Conservation (phyloP, 257 asterid species). For the Parsonsia alboflavescens region DNA sequence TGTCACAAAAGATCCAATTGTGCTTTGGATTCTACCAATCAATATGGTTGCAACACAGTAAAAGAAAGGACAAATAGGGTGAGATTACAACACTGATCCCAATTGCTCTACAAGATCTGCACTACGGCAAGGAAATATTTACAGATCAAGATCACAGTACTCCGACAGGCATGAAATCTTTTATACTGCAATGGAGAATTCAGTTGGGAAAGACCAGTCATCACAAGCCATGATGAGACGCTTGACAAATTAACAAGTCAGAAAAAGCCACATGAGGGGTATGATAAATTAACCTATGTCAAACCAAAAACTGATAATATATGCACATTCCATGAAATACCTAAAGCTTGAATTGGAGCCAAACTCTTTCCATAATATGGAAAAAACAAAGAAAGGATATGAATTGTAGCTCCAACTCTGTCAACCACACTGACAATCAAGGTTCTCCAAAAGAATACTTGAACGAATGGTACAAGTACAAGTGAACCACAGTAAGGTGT, state of each 20-base stretch:
- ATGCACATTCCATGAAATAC: neutral
- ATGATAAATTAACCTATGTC: neutral
- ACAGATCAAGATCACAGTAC: neutral
- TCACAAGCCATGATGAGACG: neutral
- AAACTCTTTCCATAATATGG: neutral
- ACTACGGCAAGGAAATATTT: neutral
- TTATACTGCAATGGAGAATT: neutral
- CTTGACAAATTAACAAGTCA: no score
- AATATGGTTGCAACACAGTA: neutral
- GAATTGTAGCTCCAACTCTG: neutral
- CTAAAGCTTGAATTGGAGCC: neutral
- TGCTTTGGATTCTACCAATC: neutral
- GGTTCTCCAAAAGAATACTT: neutral
- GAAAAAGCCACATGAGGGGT: no score
- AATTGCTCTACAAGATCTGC: neutral
- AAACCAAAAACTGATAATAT: neutral
- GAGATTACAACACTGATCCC: neutral
- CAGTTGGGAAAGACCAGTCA: no score
- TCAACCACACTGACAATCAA: neutral
- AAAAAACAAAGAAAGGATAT: neutral
- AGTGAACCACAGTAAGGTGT: neutral
- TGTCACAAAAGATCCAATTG: neutral
- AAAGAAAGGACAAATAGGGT: neutral
- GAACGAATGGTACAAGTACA: neutral
- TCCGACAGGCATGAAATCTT: neutral